Evolutionary conservation across 345 rosid genomes (phyloP), one percentile per base, ranked within the genome.

Genomic region (Mercurialis annua): DNA sequence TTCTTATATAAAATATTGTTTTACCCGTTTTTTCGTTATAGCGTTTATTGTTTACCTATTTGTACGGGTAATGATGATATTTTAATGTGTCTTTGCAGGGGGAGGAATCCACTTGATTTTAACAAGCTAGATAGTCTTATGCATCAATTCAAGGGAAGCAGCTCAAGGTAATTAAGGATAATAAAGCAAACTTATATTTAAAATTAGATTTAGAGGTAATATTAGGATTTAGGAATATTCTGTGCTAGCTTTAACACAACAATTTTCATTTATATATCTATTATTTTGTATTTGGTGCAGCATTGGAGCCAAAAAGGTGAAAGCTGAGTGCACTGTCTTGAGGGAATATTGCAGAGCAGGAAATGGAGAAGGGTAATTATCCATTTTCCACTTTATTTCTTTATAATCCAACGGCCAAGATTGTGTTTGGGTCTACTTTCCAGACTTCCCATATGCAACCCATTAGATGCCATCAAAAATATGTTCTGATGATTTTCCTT

Each of bases 91-190:
- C 17, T 18, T 15, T 72, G 46, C 67, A 87, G 93, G 84, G 90
- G 75, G 73, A 84, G 66, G 69, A 63, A 57, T 38, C 83, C 87
- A 62, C 76, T 81, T 62, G 90, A 88, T 73, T 93, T 85, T 56
- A 72, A 74, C 61, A 85, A 85, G 65, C 71, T 93, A 65, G 98
- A 93, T 76, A 75, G 68, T 68, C 77, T 65, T 70, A 93, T 93
- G 94, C 97, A 93, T 69, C 98, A 90, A 75, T 93, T 90, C 80
- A 93, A 84, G 73, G 98, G 98, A 77, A 93, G 97, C 63, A 87
- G 94, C 80, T 80, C 92, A 34, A 93, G 97, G 98, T 88, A 73
- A 65, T n/a, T 27, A 15, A 26, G 33, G 43, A 24, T 7, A 50
- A 50, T 7, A 26, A 31, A 24, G 14, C 15, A 43, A 56, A 21